Evolutionary conservation across 192 early-diverging fungal genomes (phyloP).

Genomic region (Umbelopsis sp.): DNA sequence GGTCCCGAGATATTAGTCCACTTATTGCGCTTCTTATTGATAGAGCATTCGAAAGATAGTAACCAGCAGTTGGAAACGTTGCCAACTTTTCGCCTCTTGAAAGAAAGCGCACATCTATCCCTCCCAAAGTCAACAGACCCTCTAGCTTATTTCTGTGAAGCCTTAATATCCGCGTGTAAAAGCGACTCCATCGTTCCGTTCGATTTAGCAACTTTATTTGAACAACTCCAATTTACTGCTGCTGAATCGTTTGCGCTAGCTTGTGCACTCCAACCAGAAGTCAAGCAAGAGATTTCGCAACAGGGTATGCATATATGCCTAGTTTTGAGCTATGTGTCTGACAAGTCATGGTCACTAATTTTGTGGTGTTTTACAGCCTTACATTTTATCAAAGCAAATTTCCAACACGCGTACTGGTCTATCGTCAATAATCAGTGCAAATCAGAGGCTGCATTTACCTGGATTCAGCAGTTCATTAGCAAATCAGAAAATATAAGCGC

Average conservation of each 20-base stretch:
- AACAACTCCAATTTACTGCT: constrained; percentile 38
- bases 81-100: constrained; percentile 23
- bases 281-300: constrained; percentile 38
- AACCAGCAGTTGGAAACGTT: constrained; percentile 5
- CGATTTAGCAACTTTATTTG: constrained; percentile 44
- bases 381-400: background rate
- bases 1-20: constrained; percentile 53
- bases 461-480: constrained; percentile 15
- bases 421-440: constrained; percentile 14
- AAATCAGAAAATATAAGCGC: constrained; percentile 8
- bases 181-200: constrained; percentile 48
- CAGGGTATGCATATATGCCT: background rate
- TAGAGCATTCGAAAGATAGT: constrained; percentile 16
- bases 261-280: constrained; percentile 41
- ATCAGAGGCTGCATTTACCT: constrained; percentile 12
- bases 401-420: constrained; percentile 8
- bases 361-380: background rate
- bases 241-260: constrained; percentile 43
- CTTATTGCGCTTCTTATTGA: constrained; percentile 42
- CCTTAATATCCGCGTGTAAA: constrained; percentile 46
- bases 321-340: background rate
- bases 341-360: background rate
- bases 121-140: background rate
- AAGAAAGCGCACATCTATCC: constrained; percentile 24
- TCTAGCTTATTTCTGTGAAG: constrained; percentile 45